These are phyloP conservation scores for Linum lewisii DNA, from an alignment of 345 rosid genomes.

Conservation along the genomic window DNA sequence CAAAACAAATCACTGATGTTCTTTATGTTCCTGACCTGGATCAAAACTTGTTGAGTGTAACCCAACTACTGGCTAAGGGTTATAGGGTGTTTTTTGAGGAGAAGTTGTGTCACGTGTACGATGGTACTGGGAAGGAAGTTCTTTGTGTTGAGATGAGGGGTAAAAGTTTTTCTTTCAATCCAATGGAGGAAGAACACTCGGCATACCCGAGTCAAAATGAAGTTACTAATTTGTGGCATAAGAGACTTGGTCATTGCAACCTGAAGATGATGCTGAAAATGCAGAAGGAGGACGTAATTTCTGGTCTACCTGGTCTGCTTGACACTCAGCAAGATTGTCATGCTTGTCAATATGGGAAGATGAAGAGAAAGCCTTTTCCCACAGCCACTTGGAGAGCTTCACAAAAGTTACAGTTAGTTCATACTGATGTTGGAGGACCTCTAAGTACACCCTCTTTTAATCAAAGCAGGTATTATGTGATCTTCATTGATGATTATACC, in stretches of 20 bases:
- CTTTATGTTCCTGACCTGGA: conserved; percentile 4
- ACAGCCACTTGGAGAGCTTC: neutral
- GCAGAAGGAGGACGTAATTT: conserved; percentile 22
- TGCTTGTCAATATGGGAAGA: neutral
- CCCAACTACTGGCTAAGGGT: conserved; percentile 3
- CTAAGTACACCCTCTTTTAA: neutral
- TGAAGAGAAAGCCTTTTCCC: neutral
- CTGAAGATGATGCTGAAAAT: neutral
- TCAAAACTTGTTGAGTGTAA: conserved; percentile 17
- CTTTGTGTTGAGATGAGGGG: conserved; percentile 5
- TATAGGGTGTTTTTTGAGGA: conserved; percentile 6
- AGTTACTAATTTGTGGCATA: neutral
- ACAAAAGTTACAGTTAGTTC: conserved; percentile 4
- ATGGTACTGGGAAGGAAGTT: neutral
- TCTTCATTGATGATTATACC: conserved; percentile 7
- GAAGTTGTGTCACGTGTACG: neutral
- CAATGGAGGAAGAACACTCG: neutral
- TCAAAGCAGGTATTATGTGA: neutral
- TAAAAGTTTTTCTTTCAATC: conserved; percentile 10
- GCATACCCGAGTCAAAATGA: neutral
- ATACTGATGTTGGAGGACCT: neutral
- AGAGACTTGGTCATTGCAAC: neutral
- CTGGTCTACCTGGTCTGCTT: neutral
- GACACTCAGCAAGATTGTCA: neutral
- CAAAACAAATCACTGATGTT: conserved; percentile 1